Percentiles rank a stretch among this genome's conserved stretches.
phyloP scores from a whole-genome alignment of 768 basidiomycete species.

The Kwoniella mangroviensis region DNA sequence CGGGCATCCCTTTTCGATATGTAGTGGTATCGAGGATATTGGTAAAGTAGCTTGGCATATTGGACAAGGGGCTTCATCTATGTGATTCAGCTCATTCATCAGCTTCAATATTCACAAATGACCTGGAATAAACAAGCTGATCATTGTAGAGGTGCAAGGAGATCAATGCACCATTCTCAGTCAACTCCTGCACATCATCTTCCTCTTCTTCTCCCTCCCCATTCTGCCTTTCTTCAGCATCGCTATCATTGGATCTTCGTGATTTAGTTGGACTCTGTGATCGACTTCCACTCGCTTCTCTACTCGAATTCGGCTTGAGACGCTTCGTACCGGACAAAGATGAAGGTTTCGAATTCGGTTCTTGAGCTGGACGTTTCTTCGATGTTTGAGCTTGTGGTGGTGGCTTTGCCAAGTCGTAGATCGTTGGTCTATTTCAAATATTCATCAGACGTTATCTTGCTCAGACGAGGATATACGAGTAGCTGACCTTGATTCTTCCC shows the following conservation, averaged over 20 bases:
- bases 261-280: constrained; percentile 25
- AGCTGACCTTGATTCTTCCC: constrained; percentile 70
- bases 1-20: constrained; percentile 70
- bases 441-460: too few species aligned
- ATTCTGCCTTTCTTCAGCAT: neutral
- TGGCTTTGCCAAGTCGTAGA: constrained; percentile 24
- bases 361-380: constrained; percentile 14
- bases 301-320: constrained; percentile 2
- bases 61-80: constrained; percentile 65
- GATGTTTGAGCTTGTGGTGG: neutral
- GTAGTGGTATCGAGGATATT: constrained; percentile 65
- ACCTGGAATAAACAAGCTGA: too few species aligned
- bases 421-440: constrained; percentile 24
- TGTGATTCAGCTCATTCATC: constrained; percentile 1
- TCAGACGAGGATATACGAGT: too few species aligned
- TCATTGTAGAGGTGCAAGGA: neutral
- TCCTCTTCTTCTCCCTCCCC: constrained; percentile 20
- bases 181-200: constrained; percentile 28
- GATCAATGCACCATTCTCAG: constrained; percentile 41
- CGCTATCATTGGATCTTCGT: neutral
- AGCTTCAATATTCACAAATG: neutral
- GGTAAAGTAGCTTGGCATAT: constrained; percentile 64
- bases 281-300: constrained; percentile 23
- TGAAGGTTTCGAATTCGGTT: constrained; percentile 11
- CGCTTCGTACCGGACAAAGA: constrained; percentile 7